Percentiles rank a stretch among this genome's conserved stretches.
These are phyloP conservation scores for Hansenula sp. DNA, from an alignment of 1,139 yeast species.

Conservation along the genomic window DNA sequence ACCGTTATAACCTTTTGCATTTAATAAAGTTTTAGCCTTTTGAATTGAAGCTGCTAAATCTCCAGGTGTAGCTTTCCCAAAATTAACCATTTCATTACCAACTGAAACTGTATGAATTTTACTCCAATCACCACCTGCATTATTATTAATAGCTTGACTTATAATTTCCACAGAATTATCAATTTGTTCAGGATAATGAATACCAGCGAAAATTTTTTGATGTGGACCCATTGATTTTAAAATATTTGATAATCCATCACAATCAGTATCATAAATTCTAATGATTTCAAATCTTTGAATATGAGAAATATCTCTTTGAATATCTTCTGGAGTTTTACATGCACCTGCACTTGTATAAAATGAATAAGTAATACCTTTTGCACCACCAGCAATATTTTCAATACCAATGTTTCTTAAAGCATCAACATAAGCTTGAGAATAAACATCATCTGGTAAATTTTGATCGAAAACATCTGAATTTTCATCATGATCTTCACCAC, in stretches of 20 bases:
- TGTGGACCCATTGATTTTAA: slow-evolving; percentile 47
- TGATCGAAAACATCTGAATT: neutral
- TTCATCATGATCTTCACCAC: neutral
- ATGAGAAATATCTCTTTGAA: slow-evolving; percentile 50
- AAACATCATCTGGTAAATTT: slow-evolving; percentile 3
- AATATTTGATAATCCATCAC: slow-evolving; percentile 66
- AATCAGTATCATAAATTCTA: slow-evolving; percentile 78
- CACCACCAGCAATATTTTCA: slow-evolving; percentile 27
- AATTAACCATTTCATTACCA: slow-evolving; percentile 76
- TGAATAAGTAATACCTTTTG: slow-evolving; percentile 70
- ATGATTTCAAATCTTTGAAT: slow-evolving; percentile 52
- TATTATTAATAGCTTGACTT: slow-evolving; percentile 43
- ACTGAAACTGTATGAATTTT: slow-evolving; percentile 66
- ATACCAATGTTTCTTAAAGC: slow-evolving; percentile 14
- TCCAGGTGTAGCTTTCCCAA: slow-evolving; percentile 51
- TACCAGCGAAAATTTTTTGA: slow-evolving; percentile 70
- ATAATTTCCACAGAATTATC: slow-evolving; percentile 45
- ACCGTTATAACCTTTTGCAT: slow-evolving; percentile 58
- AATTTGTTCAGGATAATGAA: slow-evolving; percentile 51
- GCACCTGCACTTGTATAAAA: slow-evolving; percentile 67
- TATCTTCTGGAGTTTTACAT: slow-evolving; percentile 58
- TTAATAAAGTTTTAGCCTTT: slow-evolving; percentile 52
- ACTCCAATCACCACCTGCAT: slow-evolving; percentile 57
- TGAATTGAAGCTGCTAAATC: slow-evolving; percentile 49
- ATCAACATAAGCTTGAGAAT: slow-evolving; percentile 6